phyloP scores from a whole-genome alignment of 2,329 filamentous ascomycete genomes.

The Alternaria hordeiaustralica region DNA sequence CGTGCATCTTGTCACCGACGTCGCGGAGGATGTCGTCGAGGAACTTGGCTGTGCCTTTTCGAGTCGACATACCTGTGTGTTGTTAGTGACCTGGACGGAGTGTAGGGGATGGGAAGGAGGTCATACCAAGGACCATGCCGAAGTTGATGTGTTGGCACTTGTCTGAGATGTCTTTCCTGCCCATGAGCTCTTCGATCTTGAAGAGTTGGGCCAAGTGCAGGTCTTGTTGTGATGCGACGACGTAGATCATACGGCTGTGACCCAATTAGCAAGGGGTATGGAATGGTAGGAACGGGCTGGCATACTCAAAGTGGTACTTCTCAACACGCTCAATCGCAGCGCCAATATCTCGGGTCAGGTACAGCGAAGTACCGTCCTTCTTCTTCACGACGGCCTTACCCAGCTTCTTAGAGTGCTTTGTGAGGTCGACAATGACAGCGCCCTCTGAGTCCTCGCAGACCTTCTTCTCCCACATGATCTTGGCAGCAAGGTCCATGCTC shows the following conservation, averaged over 20 bases:
- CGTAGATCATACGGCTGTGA: slow-evolving; percentile 67
- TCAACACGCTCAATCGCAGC: slow-evolving; percentile 68
- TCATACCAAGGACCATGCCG: slow-evolving; percentile 65
- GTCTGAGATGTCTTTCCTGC: slow-evolving; percentile 64
- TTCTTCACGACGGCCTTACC: slow-evolving; percentile 71
- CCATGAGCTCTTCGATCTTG: slow-evolving; percentile 69
- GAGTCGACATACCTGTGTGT: slow-evolving; percentile 60
- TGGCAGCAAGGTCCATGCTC: slow-evolving; percentile 67
- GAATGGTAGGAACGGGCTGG: not conserved
- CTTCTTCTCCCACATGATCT: slow-evolving; percentile 64
- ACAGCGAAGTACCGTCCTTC: slow-evolving; percentile 71
- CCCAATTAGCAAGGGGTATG: not conserved
- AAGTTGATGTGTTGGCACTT: slow-evolving; percentile 70
- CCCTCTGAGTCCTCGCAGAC: slow-evolving; percentile 70
- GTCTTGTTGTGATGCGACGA: slow-evolving; percentile 69
- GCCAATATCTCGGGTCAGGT: slow-evolving; percentile 73
- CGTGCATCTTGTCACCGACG: slow-evolving; percentile 95
- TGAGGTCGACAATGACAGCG: slow-evolving; percentile 72
- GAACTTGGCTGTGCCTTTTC: slow-evolving; percentile 64
- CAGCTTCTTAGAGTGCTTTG: slow-evolving; percentile 72
- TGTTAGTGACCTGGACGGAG: not conserved
- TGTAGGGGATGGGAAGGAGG: not conserved
- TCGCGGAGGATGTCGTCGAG: slow-evolving; percentile 58
- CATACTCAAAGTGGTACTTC: slow-evolving; percentile 64
- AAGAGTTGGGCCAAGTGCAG: slow-evolving; percentile 69